phyloP scores from a whole-genome alignment of 805 yeast genomes.

The Yamadazyma scolyti region DNA sequence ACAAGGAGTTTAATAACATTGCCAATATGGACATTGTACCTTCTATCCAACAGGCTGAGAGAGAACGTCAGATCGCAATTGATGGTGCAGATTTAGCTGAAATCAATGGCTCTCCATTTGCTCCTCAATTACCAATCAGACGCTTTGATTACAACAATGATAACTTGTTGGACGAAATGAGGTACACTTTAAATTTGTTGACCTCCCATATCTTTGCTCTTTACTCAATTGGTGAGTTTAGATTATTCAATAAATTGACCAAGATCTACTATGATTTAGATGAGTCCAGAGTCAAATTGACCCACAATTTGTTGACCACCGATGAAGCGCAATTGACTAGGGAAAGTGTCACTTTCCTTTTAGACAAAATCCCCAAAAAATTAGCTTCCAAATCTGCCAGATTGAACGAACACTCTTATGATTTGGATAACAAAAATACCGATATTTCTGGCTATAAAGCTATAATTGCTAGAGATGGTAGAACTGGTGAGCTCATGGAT shows the following conservation, averaged over 20 bases:
- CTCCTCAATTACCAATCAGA: slow-evolving; percentile 55
- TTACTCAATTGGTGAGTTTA: slow-evolving; percentile 67
- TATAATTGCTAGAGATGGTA: slow-evolving; percentile 59
- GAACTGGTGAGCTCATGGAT: slow-evolving; percentile 54
- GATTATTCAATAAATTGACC: slow-evolving; percentile 54
- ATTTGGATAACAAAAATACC: slow-evolving; percentile 35
- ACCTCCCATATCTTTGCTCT: slow-evolving; percentile 64
- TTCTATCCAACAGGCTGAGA: slow-evolving; percentile 29
- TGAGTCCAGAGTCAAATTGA: slow-evolving; percentile 52
- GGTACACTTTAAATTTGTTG: slow-evolving; percentile 52
- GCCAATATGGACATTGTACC: slow-evolving; percentile 22
- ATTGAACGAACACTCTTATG: slow-evolving; percentile 35
- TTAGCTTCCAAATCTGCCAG: slow-evolving; percentile 43
- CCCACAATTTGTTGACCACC: slow-evolving; percentile 49
- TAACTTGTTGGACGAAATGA: slow-evolving; percentile 51
- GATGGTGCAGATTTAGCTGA: slow-evolving; percentile 13
- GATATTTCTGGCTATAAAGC: slow-evolving; percentile 68
- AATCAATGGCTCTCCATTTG: slow-evolving; percentile 8
- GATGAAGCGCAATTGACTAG: slow-evolving; percentile 47
- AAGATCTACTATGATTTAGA: slow-evolving; percentile 54
- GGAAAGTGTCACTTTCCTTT: slow-evolving; percentile 48
- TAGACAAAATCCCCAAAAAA: slow-evolving; percentile 60
- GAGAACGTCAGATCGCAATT: slow-evolving; percentile 19
- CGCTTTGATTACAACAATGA: slow-evolving; percentile 31
- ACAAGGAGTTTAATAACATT: slow-evolving; percentile 26